These are phyloP conservation scores for Paraglomus occultum DNA, from an alignment of 192 early-diverging fungal genomes.

Conservation along the genomic window DNA sequence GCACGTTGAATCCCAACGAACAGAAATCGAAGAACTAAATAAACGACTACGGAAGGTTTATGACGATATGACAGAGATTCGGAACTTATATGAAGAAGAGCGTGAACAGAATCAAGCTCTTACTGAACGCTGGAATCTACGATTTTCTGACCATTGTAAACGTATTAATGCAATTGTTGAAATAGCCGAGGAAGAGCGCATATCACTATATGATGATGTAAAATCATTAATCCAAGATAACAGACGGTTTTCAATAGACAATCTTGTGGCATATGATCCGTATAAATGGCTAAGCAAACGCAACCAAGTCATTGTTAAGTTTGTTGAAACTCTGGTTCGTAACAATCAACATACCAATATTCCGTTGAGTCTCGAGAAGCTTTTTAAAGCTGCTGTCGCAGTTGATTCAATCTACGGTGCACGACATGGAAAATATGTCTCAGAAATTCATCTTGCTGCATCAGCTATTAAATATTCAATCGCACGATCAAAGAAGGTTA, in stretches of 20 bases:
- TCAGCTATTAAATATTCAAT: conserved; percentile 11
- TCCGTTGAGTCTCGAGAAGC: neutral
- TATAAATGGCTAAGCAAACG: neutral
- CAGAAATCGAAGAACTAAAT: conserved; percentile 13
- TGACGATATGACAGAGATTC: neutral
- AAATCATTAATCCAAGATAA: neutral
- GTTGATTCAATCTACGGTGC: conserved; percentile 8
- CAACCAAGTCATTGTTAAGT: conserved; percentile 4
- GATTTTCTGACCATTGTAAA: neutral
- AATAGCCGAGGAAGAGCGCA: neutral
- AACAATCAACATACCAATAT: neutral
- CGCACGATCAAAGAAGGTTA: neutral
- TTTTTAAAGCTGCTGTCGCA: conserved; percentile 3
- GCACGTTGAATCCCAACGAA: neutral
- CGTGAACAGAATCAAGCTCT: neutral
- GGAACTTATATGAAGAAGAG: conserved; percentile 22
- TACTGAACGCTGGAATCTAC: neutral
- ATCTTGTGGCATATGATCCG: neutral
- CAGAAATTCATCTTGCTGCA: conserved; percentile 1
- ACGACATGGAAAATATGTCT: neutral
- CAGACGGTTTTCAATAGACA: neutral
- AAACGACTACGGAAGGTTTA: neutral
- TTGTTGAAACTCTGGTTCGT: conserved; percentile 3
- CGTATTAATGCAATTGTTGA: neutral
- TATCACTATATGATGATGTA: conserved; percentile 9